phyloP scores from a whole-genome alignment of 2,329 filamentous ascomycete genomes.

The Thermochaetoides dissita region DNA sequence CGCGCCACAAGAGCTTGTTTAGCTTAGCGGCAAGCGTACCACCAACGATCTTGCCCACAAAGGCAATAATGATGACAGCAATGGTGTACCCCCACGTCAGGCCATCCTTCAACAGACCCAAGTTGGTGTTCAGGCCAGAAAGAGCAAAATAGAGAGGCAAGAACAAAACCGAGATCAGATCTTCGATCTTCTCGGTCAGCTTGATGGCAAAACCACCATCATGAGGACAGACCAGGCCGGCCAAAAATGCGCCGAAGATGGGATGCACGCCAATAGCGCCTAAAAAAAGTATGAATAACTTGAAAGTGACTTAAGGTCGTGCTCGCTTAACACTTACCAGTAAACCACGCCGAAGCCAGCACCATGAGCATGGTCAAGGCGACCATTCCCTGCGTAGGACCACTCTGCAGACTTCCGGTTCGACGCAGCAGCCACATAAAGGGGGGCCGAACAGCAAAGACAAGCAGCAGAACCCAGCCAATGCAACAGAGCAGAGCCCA shows the following conservation, averaged over 20 bases:
- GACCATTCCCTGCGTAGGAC: constrained; percentile 74
- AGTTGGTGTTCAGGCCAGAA: constrained; percentile 75
- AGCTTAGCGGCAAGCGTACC: constrained; percentile 64
- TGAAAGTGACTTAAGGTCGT: no score
- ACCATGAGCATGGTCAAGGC: constrained; percentile 69
- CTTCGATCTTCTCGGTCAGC: constrained; percentile 85
- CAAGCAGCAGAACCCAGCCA: constrained; percentile 63
- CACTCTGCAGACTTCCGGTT: constrained; percentile 69
- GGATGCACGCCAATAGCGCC: constrained; percentile 82
- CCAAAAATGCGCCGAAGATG: constrained; percentile 86
- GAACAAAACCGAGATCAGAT: constrained; percentile 71
- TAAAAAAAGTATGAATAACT: not conserved
- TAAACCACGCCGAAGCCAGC: constrained; percentile 72
- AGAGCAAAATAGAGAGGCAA: constrained; percentile 87
- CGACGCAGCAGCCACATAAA: constrained; percentile 63
- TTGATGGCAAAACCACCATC: constrained; percentile 84
- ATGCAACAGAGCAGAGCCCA: constrained; percentile 67
- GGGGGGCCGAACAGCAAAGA: constrained; percentile 55
- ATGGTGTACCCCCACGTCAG: constrained; percentile 84
- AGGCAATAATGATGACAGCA: constrained; percentile 68
- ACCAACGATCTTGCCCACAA: constrained; percentile 71
- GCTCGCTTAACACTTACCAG: constrained; percentile 20
- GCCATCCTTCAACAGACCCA: constrained; percentile 69
- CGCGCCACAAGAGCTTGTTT: constrained; percentile 74
- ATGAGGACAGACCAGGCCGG: constrained; percentile 80